phyloP scores from a whole-genome alignment of 495 filamentous ascomycete genomes.

The Aspergillus hancockii region DNA sequence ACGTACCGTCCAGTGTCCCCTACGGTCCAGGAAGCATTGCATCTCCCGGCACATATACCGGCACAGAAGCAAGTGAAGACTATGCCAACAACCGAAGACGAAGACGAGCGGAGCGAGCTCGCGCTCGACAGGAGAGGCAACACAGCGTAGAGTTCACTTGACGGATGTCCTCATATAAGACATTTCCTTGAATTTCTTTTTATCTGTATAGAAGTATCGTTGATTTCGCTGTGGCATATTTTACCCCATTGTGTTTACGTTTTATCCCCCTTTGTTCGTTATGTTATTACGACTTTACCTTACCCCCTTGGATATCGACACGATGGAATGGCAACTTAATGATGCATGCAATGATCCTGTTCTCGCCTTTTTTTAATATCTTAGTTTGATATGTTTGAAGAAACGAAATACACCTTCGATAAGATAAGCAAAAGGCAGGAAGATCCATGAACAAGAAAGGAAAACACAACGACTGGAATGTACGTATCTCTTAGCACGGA shows the following conservation, averaged over 20 bases:
- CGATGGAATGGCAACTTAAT: conserved; percentile 6
- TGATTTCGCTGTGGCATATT: conserved; percentile 7
- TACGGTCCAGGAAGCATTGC: conserved; percentile 48
- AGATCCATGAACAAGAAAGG: not conserved
- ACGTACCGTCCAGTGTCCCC: conserved; percentile 39
- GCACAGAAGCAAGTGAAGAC: conserved; percentile 54
- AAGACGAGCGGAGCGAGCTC: conserved; percentile 52
- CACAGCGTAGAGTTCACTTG: conserved; percentile 50
- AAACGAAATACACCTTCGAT: not conserved
- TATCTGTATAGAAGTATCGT: not conserved
- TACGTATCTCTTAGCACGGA: not conserved
- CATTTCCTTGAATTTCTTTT: conserved; percentile 3
- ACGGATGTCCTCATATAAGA: not conserved
- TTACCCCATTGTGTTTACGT: not conserved
- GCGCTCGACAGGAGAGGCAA: conserved; percentile 48
- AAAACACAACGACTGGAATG: not conserved
- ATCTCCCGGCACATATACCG: conserved; percentile 49
- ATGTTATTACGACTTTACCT: not conserved
- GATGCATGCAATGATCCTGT: not conserved
- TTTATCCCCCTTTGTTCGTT: not conserved
- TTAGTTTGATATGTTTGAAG: not conserved
- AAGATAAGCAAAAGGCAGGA: not conserved
- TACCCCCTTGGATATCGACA: conserved; percentile 1
- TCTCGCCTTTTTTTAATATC: not conserved
- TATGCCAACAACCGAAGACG: conserved; percentile 55